Percentiles rank a stretch among this genome's conserved stretches.
Evolutionary conservation across 2,329 filamentous ascomycete species (phyloP).

Genomic region (Fusarium sp.): DNA sequence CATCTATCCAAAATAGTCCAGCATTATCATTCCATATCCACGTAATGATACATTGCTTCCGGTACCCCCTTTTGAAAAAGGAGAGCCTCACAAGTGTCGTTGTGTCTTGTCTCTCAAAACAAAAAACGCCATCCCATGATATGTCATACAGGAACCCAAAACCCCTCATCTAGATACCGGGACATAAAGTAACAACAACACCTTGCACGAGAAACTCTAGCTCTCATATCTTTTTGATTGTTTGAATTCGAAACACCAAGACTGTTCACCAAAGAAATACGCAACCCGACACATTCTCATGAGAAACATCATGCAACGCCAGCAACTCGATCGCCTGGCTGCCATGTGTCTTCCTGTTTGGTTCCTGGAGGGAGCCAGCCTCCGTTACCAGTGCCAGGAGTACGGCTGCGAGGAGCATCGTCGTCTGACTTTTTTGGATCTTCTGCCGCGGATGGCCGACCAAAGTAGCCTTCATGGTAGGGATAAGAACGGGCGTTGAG

Average conservation of each 20-base stretch:
- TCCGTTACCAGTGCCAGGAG: constrained; percentile 50
- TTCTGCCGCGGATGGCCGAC: constrained; percentile 47
- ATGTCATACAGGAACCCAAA: constrained; percentile 27
- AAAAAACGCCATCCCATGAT: constrained; percentile 34
- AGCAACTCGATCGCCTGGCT: constrained; percentile 48
- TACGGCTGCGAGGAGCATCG: constrained; percentile 51
- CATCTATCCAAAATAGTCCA: constrained; percentile 31
- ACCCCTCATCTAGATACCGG: constrained; percentile 24
- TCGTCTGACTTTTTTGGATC: constrained; percentile 69
- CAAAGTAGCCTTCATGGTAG: constrained; percentile 58
- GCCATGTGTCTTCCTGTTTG: constrained; percentile 87
- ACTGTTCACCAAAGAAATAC: neutral
- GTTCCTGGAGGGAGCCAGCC: constrained; percentile 83
- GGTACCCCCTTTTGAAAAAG: neutral
- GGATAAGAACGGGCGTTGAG: constrained; percentile 48
- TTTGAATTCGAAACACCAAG: constrained; percentile 10
- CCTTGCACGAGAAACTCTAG: constrained; percentile 9
- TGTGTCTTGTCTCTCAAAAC: constrained; percentile 5
- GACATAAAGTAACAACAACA: neutral
- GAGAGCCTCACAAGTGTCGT: constrained; percentile 2
- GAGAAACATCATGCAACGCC: constrained; percentile 30
- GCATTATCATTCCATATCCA: constrained; percentile 34
- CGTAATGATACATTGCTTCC: constrained; percentile 36
- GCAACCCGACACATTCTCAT: neutral
- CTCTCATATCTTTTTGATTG: constrained; percentile 6